A percentile compares a stretch with the other conserved stretches of the same genome.
These are phyloP conservation scores for Parastagonospora avenae DNA, from an alignment of 2,329 filamentous ascomycete genomes.

Conservation along the genomic window DNA sequence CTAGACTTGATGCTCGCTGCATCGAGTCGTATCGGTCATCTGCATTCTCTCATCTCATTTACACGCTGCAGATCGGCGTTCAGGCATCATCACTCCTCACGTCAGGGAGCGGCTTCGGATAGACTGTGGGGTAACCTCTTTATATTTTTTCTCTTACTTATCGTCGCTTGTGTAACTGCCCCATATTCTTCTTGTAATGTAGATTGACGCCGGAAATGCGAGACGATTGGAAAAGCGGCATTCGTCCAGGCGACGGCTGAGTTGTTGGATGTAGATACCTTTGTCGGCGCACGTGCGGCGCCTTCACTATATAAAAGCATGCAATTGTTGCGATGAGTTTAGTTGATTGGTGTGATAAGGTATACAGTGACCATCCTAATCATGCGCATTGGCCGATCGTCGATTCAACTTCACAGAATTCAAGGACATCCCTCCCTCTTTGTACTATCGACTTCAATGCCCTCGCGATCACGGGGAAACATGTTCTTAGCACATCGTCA, in stretches of 20 bases:
- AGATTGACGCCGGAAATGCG: background rate
- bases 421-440: too few species aligned
- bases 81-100: background rate
- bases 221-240: too few species aligned
- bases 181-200: conserved; percentile 1
- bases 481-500: too few species aligned
- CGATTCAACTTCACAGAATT: too few species aligned
- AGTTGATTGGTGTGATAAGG: too few species aligned
- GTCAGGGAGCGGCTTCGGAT: background rate
- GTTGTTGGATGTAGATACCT: background rate
- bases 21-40: background rate
- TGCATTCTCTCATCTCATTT: background rate
- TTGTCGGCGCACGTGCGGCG: background rate
- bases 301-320: background rate
- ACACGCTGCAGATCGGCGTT: background rate
- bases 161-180: background rate
- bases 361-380: background rate
- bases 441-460: too few species aligned
- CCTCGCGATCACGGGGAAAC: too few species aligned
- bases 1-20: background rate
- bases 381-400: too few species aligned
- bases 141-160: background rate
- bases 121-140: background rate
- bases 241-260: too few species aligned
- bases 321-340: too few species aligned